phyloP scores from a whole-genome alignment of 2,329 filamentous ascomycete genomes.

The Ophiostoma ulmi region DNA sequence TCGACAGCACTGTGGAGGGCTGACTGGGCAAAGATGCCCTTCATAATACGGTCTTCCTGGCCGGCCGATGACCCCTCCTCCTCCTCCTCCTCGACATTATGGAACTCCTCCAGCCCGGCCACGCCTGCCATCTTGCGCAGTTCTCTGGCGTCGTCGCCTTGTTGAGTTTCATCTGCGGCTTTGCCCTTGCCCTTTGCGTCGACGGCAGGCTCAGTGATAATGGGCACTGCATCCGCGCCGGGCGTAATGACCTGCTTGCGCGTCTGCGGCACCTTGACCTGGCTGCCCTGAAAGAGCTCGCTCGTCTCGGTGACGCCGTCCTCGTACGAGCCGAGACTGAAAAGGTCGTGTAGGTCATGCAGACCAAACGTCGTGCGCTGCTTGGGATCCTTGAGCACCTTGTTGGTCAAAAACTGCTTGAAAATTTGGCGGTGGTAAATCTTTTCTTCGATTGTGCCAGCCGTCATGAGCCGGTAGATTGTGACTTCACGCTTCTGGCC shows the following conservation, averaged over 20 bases:
- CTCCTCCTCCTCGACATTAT: constrained; percentile 39
- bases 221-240: constrained; percentile 29
- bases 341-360: constrained; percentile 85
- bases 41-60: constrained; percentile 73
- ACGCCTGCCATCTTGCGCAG: constrained; percentile 49
- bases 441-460: constrained; percentile 97
- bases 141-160: constrained; percentile 20
- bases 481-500: constrained; percentile 93
- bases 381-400: constrained; percentile 89
- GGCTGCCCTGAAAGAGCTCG: constrained; percentile 79
- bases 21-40: constrained; percentile 80
- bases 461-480: constrained; percentile 96
- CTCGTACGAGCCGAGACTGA: constrained; percentile 65
- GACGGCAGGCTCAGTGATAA: constrained; percentile 11
- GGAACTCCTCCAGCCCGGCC: constrained; percentile 59
- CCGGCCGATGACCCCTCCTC: constrained; percentile 34
- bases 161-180: not conserved
- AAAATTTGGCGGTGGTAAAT: constrained; percentile 98
- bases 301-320: constrained; percentile 76
- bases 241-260: constrained; percentile 32
- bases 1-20: constrained; percentile 87
- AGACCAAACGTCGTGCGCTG: constrained; percentile 87
- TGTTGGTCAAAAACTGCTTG: constrained; percentile 96
- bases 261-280: constrained; percentile 53
- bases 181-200: constrained; percentile 6